Evolutionary conservation across 1,139 yeast species (phyloP), one percentile per base, ranked within the genome.

Genomic region (Debaryomyces psychrophilus): DNA sequence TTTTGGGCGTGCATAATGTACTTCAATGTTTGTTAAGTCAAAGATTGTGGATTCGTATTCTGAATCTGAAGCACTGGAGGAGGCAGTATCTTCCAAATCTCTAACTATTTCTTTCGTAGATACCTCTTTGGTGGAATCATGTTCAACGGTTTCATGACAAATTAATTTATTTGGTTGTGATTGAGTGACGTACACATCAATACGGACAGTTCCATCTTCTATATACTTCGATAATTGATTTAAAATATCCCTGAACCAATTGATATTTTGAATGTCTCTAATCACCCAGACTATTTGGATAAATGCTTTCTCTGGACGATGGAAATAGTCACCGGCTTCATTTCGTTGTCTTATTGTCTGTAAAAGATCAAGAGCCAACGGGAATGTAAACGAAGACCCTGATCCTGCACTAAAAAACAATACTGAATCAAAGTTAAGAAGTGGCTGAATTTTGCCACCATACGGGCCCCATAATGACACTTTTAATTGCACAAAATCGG

Each of bases 341-440:
- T 74, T 68, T 47, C 67, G 62, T 27, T 37, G 27, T 37, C 53
- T 50, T 17, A 63, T 55, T 8, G 65, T 57, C 31, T 62, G 57
- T 15, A 76, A 55, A 36, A 76, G 59, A 41, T 70, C 73, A 27
- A 76, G 59, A 17, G 77, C 75, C 2, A 76, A 68, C 1, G 82
- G 81, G 46, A 77, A 66, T 0, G 71, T 64, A 54, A 73, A 77
- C 0, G 81, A 67, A 2, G 71, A 74, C 1, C 82, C 82, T 1
- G 75, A 67, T 1, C 80, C 82, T 5, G 77, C 77, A 18, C 71
- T 66, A 28, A 76, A 52, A 45, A 77, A 72, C 6, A 71, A 44
- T n/a, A 63, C 63, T 4, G 69, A 53, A 44, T 77, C 80, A 51
- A 77, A 77, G 0, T 69, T 61, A 11, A 67, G 59, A 29, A 76